Evolutionary conservation across 225 moss, liverwort and hornwort species (phyloP), one percentile per base, ranked within the genome.

Genomic region (Pseudoscleropodium purum): DNA sequence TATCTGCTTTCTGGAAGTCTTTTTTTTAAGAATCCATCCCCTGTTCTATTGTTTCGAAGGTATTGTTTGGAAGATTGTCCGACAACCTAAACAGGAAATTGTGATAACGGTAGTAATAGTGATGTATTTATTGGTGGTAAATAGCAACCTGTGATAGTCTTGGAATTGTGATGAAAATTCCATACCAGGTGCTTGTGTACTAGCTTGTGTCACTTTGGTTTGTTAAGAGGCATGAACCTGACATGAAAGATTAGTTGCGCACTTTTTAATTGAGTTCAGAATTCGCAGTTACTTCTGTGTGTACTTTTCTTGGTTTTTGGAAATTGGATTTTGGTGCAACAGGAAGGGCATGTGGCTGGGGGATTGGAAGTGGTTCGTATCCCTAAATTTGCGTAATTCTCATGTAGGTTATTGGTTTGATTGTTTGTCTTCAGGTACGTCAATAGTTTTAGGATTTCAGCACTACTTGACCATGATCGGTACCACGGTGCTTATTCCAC

Each of bases 361-460:
- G 30, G 41, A 20, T 9, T 85, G 9, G 39, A n/a, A 85, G 29
- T 61, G 76, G 11, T 51, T 75, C 29, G 47, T 37, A 49, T 15
- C 86, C 63, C 51, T 63, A 86, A 61, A 76, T 30, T 86, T 76
- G 51, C 17, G 63, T 64, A 54, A 70, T 70, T 70, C 69, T 63
- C 34, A 76, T 64, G 27, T 36, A 26, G 49, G 27, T 51, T 86
- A 84, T 30, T 57, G 85, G 41, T 36, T 49, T 43, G 43, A 57
- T 82, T 45, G 63, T 26, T 49, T 75, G 24, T 49, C 34, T 89
- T n/a, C 92, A 94, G 94, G 85, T 36, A 86, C 84, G 17, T 84
- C 94, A 37, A 92, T 91, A 23, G 20, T 94, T 82, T 87, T 94
- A 90, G 94, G 94, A 89, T 94, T 94, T 63, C 94, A 94, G 93